phyloP scores from a whole-genome alignment of 1,139 yeast species.

The Yamadazyma aaseri region DNA sequence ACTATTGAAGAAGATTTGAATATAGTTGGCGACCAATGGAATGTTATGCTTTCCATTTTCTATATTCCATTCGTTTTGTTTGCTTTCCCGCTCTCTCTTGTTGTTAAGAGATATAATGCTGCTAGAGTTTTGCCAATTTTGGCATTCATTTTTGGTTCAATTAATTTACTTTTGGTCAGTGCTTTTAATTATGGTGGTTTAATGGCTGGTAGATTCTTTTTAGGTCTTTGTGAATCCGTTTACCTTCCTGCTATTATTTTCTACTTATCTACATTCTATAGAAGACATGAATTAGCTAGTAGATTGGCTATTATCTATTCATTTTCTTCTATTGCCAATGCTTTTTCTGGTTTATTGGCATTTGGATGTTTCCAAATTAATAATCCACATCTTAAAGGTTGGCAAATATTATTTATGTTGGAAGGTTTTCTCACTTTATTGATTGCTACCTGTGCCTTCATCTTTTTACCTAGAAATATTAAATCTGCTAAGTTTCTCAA shows the following conservation, averaged over 20 bases:
- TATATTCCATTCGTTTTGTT: slow-evolving; percentile 32
- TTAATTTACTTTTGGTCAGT: slow-evolving; percentile 24
- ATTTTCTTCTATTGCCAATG: slow-evolving; percentile 26
- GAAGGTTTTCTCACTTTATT: slow-evolving; percentile 59
- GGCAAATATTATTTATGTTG: slow-evolving; percentile 64
- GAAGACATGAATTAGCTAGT: slow-evolving; percentile 25
- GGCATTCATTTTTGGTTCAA: slow-evolving; percentile 29
- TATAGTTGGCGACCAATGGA: slow-evolving; percentile 28
- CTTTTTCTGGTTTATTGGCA: slow-evolving; percentile 27
- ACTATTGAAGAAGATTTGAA: slow-evolving; percentile 25
- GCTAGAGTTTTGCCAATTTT: slow-evolving; percentile 29
- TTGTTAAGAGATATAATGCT: slow-evolving; percentile 28
- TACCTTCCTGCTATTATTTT: slow-evolving; percentile 28
- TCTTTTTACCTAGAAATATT: slow-evolving; percentile 23
- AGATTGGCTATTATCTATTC: slow-evolving; percentile 27
- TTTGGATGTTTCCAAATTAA: slow-evolving; percentile 26
- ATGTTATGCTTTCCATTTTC: slow-evolving; percentile 29
- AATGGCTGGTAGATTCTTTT: slow-evolving; percentile 26
- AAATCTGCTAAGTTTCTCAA: slow-evolving; percentile 26
- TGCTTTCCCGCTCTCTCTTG: slow-evolving; percentile 34
- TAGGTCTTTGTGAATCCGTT: slow-evolving; percentile 30
- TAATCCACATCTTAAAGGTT: slow-evolving; percentile 37
- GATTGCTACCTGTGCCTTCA: slow-evolving; percentile 51
- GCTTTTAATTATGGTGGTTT: slow-evolving; percentile 24
- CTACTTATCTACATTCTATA: slow-evolving; percentile 31